Evolutionary conservation across 352 stramenopile species (phyloP).

Genomic region (Lagenidium giganteum): DNA sequence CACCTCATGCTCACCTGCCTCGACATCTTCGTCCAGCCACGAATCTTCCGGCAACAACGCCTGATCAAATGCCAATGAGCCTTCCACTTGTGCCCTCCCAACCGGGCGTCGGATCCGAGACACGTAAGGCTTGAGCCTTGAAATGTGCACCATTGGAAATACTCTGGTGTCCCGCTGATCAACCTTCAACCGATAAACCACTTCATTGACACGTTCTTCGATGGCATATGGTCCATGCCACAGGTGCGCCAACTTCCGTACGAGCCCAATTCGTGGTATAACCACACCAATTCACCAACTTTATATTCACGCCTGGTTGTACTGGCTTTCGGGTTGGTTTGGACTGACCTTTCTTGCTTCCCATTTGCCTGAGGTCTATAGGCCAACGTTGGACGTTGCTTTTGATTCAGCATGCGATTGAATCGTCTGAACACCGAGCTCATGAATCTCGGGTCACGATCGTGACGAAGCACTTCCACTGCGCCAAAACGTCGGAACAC

Average conservation of each 20-base stretch:
- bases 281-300: constrained; percentile 5
- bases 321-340: too few relatives aligned
- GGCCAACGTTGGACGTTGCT: neutral
- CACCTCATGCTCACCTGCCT: constrained; percentile 9
- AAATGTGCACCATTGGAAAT: constrained; percentile 5
- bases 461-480: constrained; percentile 8
- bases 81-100: neutral
- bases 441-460: neutral
- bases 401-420: constrained; percentile 12
- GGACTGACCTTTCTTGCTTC: constrained; percentile 7
- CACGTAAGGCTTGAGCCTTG: constrained; percentile 7
- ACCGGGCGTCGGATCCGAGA: constrained; percentile 1
- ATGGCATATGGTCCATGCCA: constrained; percentile 10
- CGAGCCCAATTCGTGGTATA: constrained; percentile 7
- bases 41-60: constrained; percentile 8
- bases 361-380: constrained; percentile 14
- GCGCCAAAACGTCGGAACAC: constrained; percentile 14
- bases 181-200: constrained; percentile 6
- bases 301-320: too few relatives aligned
- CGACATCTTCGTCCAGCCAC: neutral
- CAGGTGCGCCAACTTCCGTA: constrained; percentile 6
- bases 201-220: constrained; percentile 4
- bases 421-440: constrained; percentile 10
- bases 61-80: constrained; percentile 1
- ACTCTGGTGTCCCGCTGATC: neutral